Conservation (phyloP, 305 asterid genomes). For the Nicotiana rustica region DNA sequence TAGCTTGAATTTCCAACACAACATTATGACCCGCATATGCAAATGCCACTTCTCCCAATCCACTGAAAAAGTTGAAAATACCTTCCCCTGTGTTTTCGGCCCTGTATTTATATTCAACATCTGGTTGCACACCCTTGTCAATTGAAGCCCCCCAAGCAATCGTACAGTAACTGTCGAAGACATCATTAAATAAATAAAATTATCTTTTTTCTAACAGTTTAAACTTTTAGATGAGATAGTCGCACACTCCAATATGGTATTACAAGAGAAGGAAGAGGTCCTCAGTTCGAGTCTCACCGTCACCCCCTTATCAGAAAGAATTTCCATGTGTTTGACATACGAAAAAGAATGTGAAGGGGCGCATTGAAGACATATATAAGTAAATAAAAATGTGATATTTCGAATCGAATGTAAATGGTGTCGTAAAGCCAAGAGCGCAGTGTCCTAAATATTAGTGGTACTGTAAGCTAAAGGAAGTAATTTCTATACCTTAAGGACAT, state of each 20-base stretch:
- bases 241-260: too few relatives aligned
- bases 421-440: too few relatives aligned
- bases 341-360: too few relatives aligned
- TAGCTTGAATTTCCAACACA: conserved; percentile 75
- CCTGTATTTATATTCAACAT: conserved; percentile 57
- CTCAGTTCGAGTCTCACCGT: too few relatives aligned
- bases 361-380: too few relatives aligned
- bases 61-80: conserved; percentile 60
- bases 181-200: not conserved
- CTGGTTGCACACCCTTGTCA: conserved; percentile 53
- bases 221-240: too few relatives aligned
- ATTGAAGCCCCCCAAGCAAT: conserved; percentile 68
- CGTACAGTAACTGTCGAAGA: conserved; percentile 56
- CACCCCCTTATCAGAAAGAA: too few relatives aligned
- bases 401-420: too few relatives aligned
- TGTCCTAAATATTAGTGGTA: not conserved
- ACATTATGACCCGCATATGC: conserved; percentile 77
- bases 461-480: not conserved
- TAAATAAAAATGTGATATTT: too few relatives aligned
- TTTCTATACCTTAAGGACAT: conserved; percentile 55
- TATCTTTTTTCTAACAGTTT: not conserved
- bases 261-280: too few relatives aligned
- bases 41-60: conserved; percentile 65
- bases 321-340: too few relatives aligned
- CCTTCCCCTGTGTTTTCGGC: conserved; percentile 47